Evolutionary conservation across 1,284 basidiomycete species (phyloP), one percentile per base, ranked within the genome.

Genomic region (Fereydounia khargensis): DNA sequence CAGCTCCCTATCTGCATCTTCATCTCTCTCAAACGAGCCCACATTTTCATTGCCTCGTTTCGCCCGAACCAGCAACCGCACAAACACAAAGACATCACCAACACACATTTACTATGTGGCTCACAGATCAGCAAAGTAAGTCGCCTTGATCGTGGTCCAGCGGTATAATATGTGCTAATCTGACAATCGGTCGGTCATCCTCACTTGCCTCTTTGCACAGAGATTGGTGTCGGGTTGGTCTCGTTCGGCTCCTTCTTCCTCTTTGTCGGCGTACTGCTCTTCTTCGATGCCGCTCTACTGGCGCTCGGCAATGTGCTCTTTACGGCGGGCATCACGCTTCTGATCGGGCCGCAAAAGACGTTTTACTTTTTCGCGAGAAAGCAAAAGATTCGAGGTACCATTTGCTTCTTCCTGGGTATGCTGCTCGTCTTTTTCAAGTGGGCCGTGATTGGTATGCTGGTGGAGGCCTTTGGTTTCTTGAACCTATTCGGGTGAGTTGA

Each of bases 211-310:
- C 34, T 45, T 46, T 19, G 14, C 39, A 34, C 59, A 74, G 72
- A 77, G 37, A 74, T 77, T 42, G 72, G 76, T 40, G 92, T 97
- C 41, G 94, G 90, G 40, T 84, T 98, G 64, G 96, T 94, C 39
- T 91, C 94, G n/a, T 95, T 96, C 68, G 95, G 95, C 51, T 85
- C 84, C 32, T 81, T 96, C 59, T 98, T 99, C 82, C 91, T 97
- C 85, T 81, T 97, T 69, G 82, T 98, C 34, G 95, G 95, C 35
- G 85, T 97, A 41, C 82, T 98, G 79, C 83, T 98, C 54, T 88
- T 99, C 81, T 98, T 99, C 63, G 95, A 99, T 78, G 90, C 89
- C 37, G 88, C 92, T n/a, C 81, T 98, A 9, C 83, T 98, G 32
- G 95, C 95, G 17, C 84, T 98, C 13, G 95, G 94, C 70, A 98